Percentiles rank a stretch among this genome's conserved stretches.
These are phyloP conservation scores for Candida tibetensis DNA, from an alignment of 805 yeast genomes.

Conservation along the genomic window DNA sequence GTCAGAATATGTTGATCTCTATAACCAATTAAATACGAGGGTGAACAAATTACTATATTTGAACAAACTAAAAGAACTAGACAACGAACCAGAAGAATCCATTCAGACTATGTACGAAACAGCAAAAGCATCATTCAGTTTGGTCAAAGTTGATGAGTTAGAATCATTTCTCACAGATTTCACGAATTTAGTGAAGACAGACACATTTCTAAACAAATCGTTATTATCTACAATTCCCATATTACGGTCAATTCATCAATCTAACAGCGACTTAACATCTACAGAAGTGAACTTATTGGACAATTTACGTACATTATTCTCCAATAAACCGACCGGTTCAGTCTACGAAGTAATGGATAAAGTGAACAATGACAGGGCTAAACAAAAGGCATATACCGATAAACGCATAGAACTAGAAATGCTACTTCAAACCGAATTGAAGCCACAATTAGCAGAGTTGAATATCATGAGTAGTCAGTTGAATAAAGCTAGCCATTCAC, in stretches of 20 bases:
- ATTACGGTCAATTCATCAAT: slow-evolving; percentile 32
- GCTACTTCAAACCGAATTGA: slow-evolving; percentile 8
- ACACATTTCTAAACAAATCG: slow-evolving; percentile 21
- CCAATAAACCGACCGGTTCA: slow-evolving; percentile 7
- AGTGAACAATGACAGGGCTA: slow-evolving; percentile 7
- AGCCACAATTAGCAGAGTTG: slow-evolving; percentile 19
- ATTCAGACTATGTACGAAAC: slow-evolving; percentile 17
- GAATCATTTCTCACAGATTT: slow-evolving; percentile 19
- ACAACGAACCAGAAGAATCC: slow-evolving; percentile 10
- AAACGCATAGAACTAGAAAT: slow-evolving; percentile 6
- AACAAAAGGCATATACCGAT: slow-evolving; percentile 2
- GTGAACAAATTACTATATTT: slow-evolving; percentile 29
- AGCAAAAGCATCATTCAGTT: slow-evolving; percentile 8
- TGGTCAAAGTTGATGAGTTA: slow-evolving; percentile 11
- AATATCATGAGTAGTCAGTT: slow-evolving; percentile 13
- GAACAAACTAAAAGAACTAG: slow-evolving; percentile 22
- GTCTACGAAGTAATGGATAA: slow-evolving; percentile 14
- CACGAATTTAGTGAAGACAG: slow-evolving; percentile 23
- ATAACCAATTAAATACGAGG: slow-evolving; percentile 21
- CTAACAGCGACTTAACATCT: slow-evolving; percentile 22
- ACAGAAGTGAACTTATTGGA: slow-evolving; percentile 24
- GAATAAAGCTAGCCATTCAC: slow-evolving; percentile 2
- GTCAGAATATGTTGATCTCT: slow-evolving; percentile 21
- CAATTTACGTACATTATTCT: slow-evolving; percentile 20
- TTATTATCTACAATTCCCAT: slow-evolving; percentile 31